Conservation (phyloP, 1,139 yeast species). For the Yamadazyma sp. region DNA sequence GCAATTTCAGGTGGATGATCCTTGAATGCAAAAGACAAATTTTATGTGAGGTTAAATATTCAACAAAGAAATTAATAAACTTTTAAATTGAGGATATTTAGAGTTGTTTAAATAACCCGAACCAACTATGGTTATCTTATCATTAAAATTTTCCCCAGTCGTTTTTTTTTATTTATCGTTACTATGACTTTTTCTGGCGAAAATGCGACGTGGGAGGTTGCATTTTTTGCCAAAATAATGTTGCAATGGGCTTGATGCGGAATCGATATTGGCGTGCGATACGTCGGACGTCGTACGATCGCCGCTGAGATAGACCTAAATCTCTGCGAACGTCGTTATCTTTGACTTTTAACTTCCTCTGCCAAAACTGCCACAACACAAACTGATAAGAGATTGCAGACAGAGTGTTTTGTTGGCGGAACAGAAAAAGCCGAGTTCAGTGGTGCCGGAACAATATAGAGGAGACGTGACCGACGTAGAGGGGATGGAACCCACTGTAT, state of each 20-base stretch:
- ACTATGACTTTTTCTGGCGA: neutral
- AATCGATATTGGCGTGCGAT: no score
- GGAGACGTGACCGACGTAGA: no score
- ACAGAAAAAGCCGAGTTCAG: no score
- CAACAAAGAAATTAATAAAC: neutral
- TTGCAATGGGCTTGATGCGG: neutral
- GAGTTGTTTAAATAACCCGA: neutral
- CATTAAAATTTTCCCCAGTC: conserved; percentile 1
- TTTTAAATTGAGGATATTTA: neutral
- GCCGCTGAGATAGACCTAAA: neutral
- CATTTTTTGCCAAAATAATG: conserved; percentile 1
- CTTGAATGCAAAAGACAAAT: no score
- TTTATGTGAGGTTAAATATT: no score
- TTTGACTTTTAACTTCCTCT: neutral
- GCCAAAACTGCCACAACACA: no score
- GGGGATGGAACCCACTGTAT: no score
- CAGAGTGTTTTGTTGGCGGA: no score
- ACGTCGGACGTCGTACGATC: neutral
- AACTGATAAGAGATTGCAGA: no score
- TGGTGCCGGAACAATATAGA: no score
- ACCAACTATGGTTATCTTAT: neutral
- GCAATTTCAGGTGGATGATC: no score
- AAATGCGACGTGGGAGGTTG: conserved; percentile 2
- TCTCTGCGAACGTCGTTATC: neutral
- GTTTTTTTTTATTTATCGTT: conserved; percentile 1